phyloP scores from a whole-genome alignment of 352 stramenopile genomes.

The Pythium phragmitis region DNA sequence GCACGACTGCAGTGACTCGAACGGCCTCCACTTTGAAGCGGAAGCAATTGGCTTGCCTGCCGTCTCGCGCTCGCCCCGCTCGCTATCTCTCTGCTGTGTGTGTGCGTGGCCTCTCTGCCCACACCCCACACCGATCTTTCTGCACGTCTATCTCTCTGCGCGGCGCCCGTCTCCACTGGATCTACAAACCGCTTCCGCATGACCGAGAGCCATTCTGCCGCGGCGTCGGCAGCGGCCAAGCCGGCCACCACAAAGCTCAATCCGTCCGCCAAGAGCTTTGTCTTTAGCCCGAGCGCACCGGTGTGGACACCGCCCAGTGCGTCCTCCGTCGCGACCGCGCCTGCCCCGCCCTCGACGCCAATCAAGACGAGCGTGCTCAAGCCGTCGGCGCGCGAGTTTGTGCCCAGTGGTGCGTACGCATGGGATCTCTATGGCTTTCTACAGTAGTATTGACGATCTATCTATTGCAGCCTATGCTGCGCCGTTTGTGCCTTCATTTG shows the following conservation, averaged over 20 bases:
- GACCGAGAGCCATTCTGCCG: conserved; percentile 22
- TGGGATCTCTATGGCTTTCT: neutral
- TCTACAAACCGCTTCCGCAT: neutral
- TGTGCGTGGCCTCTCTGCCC: neutral
- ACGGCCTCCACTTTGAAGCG: conserved; percentile 24
- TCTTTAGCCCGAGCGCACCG: conserved; percentile 56
- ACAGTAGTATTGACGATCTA: neutral
- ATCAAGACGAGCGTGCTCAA: conserved; percentile 44
- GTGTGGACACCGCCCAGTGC: conserved; percentile 41
- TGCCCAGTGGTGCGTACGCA: conserved; percentile 45
- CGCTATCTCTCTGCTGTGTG: neutral
- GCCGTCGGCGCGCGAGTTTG: conserved; percentile 56
- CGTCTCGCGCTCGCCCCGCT: neutral
- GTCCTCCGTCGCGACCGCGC: neutral
- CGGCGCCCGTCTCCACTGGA: neutral
- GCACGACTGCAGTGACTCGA: neutral
- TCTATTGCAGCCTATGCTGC: conserved; percentile 9
- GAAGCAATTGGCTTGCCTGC: conserved; percentile 31
- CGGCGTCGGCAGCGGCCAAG: neutral
- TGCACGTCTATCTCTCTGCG: neutral
- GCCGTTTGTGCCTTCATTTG: conserved; percentile 33
- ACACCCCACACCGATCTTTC: neutral
- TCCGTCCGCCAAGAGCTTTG: conserved; percentile 59
- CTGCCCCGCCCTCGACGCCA: conserved; percentile 9
- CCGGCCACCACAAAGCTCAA: conserved; percentile 46